These are phyloP conservation scores for Daedaleopsis sinensis DNA, from an alignment of 768 basidiomycete species.

Conservation along the genomic window DNA sequence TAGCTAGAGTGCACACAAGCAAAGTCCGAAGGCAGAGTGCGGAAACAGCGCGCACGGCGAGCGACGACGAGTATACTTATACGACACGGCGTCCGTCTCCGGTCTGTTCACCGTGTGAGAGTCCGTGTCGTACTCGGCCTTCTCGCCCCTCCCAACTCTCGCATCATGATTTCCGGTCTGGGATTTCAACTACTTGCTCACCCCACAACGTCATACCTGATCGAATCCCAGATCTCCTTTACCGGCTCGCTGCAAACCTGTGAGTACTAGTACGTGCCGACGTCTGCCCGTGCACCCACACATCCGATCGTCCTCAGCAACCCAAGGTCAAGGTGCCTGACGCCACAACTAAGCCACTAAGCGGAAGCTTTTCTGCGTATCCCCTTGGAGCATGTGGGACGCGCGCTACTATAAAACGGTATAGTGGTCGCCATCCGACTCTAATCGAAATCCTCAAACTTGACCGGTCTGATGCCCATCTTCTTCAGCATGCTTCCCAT, in stretches of 20 bases:
- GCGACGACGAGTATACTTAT: neutral
- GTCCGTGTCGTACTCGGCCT: neutral
- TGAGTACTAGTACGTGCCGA: too few relatives aligned
- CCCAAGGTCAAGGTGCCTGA: too few relatives aligned
- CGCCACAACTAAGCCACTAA: too few relatives aligned
- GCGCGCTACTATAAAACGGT: neutral
- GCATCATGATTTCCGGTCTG: neutral
- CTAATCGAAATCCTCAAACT: constrained; percentile 56
- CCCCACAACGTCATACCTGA: neutral
- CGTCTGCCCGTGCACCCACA: too few relatives aligned
- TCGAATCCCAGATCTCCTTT: neutral
- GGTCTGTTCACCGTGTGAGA: neutral
- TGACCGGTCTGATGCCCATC: constrained; percentile 47
- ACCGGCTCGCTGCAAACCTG: neutral
- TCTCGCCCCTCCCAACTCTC: neutral
- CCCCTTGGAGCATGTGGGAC: neutral
- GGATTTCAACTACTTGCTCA: neutral
- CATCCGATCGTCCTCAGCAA: too few relatives aligned
- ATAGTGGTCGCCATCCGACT: neutral
- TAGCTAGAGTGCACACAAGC: neutral
- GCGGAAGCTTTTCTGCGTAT: neutral
- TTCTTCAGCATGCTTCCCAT: constrained; percentile 49
- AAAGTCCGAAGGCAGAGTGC: neutral
- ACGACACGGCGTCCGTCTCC: neutral
- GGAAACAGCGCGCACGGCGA: neutral